Evolutionary conservation across 1,284 basidiomycete genomes (phyloP), one percentile per base, ranked within the genome.

Genomic region (Inonotus hispidus): DNA sequence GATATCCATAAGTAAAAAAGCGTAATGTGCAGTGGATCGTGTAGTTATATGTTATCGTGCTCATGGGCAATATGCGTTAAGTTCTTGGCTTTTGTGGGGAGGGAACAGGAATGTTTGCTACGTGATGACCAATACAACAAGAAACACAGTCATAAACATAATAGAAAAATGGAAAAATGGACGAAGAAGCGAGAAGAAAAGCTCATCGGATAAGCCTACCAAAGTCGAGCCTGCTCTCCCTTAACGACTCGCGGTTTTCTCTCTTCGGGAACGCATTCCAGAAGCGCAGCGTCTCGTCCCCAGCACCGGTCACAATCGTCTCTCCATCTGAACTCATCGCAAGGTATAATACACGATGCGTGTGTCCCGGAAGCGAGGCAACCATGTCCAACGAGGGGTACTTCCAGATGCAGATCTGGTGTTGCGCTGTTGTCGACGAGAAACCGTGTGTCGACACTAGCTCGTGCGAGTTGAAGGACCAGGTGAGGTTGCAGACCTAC

Each of bases 341-440:
- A 25, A 98, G 86, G 72, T 98, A 98, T 38, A 98, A 79, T 29
- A 99, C 96, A 65, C 93, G 90, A 69, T 90, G 92, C 0, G 94
- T 94, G 72, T 99, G 96, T 3, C 97, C 97, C 0, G 92, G 93
- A 13, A 99, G 79, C 3, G 93, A 94, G 0, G 95, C 95, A 7
- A 98, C 93, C 82, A 95, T 95, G 62, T 90, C 87, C 73, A 96
- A 81, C 8, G 87, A 88, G 0, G 96, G 97, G 73, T 98, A 98
- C 70, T 91, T 90, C 96, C 96, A 99, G 66, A 99, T 92, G 70
- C 94, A 95, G 60, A 99, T 96, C 74, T 99, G 96, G 74, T 99
- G 98, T 73, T 98, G 95, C 4, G 95, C 87, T 0, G 92, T 87
- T 2, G 93, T 94, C 5, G 88, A 92, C 21, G 93, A 96, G 77